These are phyloP conservation scores for Carnegiea gigantea DNA, from an alignment of 179 eudicot genomes.

Conservation along the genomic window DNA sequence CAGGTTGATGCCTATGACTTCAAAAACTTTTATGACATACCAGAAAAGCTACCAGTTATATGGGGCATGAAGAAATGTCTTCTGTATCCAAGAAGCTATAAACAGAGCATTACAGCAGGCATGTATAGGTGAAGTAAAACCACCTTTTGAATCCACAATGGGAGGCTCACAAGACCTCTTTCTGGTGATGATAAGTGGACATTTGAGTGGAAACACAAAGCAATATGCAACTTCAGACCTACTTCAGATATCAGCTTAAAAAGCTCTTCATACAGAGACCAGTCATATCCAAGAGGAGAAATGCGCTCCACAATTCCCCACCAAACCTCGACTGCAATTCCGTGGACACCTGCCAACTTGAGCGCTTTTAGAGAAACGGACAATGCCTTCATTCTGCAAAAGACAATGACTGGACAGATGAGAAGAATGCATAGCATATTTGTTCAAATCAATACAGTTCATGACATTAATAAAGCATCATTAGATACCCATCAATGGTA, in stretches of 20 bases:
- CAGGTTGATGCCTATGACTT: not conserved
- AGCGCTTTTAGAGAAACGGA: conserved; percentile 60
- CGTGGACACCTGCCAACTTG: conserved; percentile 69
- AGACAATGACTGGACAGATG: conserved; percentile 13
- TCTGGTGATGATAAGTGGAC: conserved; percentile 37
- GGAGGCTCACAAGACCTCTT: conserved; percentile 50
- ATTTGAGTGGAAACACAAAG: conserved; percentile 64
- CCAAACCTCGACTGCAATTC: conserved; percentile 73
- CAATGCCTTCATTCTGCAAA: conserved; percentile 60
- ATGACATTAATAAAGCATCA: not conserved
- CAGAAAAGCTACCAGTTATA: not conserved
- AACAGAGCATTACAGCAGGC: not conserved
- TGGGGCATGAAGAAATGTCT: not conserved
- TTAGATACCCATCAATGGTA: not conserved
- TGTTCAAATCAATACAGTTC: not conserved
- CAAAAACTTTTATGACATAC: not conserved
- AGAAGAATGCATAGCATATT: not conserved
- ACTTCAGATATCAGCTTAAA: conserved; percentile 47
- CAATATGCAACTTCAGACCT: conserved; percentile 62
- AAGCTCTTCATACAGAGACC: conserved; percentile 63
- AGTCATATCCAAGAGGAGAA: conserved; percentile 53
- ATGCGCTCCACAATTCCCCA: conserved; percentile 64
- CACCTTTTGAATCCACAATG: conserved; percentile 61
- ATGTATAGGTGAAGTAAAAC: conserved; percentile 1
- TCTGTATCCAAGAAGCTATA: conserved; percentile 5